Percentiles rank a stretch among this genome's conserved stretches.
Evolutionary conservation across 495 filamentous ascomycete species (phyloP).

Genomic region (Neurospora discreta): DNA sequence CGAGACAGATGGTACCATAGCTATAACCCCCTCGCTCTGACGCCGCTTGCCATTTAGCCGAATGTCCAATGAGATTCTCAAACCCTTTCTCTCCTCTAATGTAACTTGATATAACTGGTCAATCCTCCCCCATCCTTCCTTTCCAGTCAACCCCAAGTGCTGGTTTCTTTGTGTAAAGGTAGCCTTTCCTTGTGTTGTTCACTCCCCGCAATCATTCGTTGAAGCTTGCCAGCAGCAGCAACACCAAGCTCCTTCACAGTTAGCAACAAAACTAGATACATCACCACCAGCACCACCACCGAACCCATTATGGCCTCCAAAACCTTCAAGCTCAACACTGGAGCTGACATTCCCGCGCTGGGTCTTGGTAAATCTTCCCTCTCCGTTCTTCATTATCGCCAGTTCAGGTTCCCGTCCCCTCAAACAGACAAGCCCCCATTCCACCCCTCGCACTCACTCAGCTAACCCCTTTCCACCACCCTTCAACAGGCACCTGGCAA

Average conservation of each 20-base stretch:
- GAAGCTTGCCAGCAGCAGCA: background rate
- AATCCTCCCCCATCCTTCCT: background rate
- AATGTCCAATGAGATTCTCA: background rate
- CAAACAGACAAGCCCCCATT: background rate
- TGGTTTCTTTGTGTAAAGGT: background rate
- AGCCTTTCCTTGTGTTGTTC: background rate
- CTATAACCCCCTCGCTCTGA: background rate
- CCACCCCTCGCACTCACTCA: background rate
- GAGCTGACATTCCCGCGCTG: slow-evolving; percentile 61
- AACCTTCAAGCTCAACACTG: slow-evolving; percentile 64
- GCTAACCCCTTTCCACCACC: too few species aligned
- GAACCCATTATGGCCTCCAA: slow-evolving; percentile 33
- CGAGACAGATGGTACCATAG: background rate
- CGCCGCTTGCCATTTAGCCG: background rate
- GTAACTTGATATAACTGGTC: background rate
- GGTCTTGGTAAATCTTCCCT: slow-evolving; percentile 45
- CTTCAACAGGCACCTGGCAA: slow-evolving; percentile 58
- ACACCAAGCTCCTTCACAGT: background rate
- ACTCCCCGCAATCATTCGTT: background rate
- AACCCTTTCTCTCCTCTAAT: background rate
- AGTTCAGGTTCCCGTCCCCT: background rate
- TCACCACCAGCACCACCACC: background rate
- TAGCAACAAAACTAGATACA: background rate
- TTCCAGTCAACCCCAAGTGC: background rate
- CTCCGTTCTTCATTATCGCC: too few species aligned